Evolutionary conservation across 345 rosid species (phyloP).

Genomic region (Mallotus nudiflorus): DNA sequence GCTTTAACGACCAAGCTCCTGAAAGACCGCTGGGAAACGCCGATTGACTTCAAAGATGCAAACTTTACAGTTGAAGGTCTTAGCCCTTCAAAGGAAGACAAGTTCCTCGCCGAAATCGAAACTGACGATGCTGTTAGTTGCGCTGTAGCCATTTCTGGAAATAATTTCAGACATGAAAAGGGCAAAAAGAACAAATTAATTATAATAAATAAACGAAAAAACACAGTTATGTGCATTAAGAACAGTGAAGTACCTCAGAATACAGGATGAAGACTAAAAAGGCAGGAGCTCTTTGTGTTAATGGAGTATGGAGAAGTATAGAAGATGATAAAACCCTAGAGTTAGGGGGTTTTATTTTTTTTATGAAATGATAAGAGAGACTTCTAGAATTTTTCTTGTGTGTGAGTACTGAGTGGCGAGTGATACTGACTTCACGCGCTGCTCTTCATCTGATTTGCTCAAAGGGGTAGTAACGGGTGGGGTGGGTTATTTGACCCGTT

Average conservation of each 20-base stretch:
- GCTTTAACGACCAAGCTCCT: slow-evolving; percentile 70
- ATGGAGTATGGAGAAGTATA: slow-evolving; percentile 1
- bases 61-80: slow-evolving; percentile 59
- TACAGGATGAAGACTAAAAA: too few relatives aligned
- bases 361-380: slow-evolving; percentile 14
- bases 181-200: not conserved
- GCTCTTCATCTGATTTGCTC: too few relatives aligned
- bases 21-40: slow-evolving; percentile 39
- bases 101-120: slow-evolving; percentile 47
- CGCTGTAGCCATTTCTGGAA: slow-evolving; percentile 58
- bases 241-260: not conserved
- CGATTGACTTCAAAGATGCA: slow-evolving; percentile 42
- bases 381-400: slow-evolving; percentile 11
- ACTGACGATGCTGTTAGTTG: slow-evolving; percentile 63
- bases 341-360: not conserved
- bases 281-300: too few relatives aligned
- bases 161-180: not conserved
- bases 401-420: not conserved
- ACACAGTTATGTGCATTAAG: not conserved
- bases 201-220: not conserved
- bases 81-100: slow-evolving; percentile 61
- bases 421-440: not conserved
- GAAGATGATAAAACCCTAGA: slow-evolving; percentile 17
- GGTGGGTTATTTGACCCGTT: not conserved
- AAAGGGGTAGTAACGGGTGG: not conserved